Evolutionary conservation across 371 early-diverging fungal species (phyloP).

Genomic region (Phascolomyces articulosus): DNA sequence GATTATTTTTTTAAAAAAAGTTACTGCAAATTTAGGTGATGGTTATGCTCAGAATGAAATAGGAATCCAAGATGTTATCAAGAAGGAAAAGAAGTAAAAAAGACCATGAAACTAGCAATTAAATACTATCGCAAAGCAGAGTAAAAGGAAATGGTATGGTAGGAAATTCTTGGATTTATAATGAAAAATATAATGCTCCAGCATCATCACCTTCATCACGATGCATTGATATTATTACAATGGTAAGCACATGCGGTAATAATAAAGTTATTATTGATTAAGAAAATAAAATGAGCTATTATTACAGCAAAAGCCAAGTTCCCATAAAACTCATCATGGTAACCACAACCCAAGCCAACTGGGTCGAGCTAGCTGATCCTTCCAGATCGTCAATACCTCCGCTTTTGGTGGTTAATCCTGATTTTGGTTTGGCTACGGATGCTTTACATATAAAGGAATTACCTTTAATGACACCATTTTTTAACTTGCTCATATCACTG

Average conservation of each 20-base stretch:
- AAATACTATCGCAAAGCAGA: conserved; percentile 87
- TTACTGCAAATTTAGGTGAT: conserved; percentile 89
- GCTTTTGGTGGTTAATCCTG: conserved; percentile 18
- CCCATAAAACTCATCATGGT: neutral
- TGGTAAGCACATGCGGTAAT: no score
- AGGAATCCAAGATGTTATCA: conserved; percentile 79
- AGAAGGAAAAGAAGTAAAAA: conserved; percentile 84
- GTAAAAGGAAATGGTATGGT: conserved; percentile 78
- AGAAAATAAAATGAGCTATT: no score
- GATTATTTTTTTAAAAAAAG: conserved; percentile 86
- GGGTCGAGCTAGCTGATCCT: neutral
- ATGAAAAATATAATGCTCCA: conserved; percentile 68
- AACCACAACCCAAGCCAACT: neutral
- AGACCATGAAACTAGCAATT: conserved; percentile 79
- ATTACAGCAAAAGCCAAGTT: conserved; percentile 1
- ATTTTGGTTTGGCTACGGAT: conserved; percentile 35
- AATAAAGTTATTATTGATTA: no score
- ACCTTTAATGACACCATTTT: conserved; percentile 45
- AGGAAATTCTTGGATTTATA: conserved; percentile 95
- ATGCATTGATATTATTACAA: neutral
- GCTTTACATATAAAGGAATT: conserved; percentile 43
- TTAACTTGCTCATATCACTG: conserved; percentile 34
- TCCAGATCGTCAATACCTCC: neutral
- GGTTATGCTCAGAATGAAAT: conserved; percentile 88
- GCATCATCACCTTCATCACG: neutral